Evolutionary conservation across 495 filamentous ascomycete species (phyloP), one percentile per base, ranked within the genome.

Genomic region (Lepraria neglecta): DNA sequence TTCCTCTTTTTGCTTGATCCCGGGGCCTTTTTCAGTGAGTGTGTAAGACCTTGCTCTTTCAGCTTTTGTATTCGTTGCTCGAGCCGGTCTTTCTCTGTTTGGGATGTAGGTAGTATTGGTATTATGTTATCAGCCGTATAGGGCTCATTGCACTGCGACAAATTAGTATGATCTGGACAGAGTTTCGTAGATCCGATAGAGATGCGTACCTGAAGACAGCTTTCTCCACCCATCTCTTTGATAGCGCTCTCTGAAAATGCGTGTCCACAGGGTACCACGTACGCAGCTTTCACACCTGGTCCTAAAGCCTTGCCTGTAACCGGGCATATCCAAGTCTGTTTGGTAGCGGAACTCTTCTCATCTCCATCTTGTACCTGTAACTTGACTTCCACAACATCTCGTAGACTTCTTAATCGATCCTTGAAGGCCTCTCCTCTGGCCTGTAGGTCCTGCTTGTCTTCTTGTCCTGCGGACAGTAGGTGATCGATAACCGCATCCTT

Each of bases 251-350:
- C 90, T 3, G 88, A 84, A 72, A 97, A 97, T 1, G 89, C 95
- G 80, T 97, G 95, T 2, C 94, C 94, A 68, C 94, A 98, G 0
- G 94, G 94, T 17, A 97, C 90, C 6, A 98, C 68, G 71, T 97
- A 98, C 19, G 95, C 90, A 11, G 89, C 77, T 74, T 85, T 91
- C 17, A 87, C 85, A 12, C 78, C 81, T 0, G 91, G 82, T 2
- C 95, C 95, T 52, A 98, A 73, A 70, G 87, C 82, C 72, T 95
- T 95, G 47, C 84, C 81, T n/a, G 89, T 91, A 28, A 97, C 80
- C 1, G 92, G 92, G 69, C 94, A 98, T 21, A 90, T 80, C 80
- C 87, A 92, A n/a, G 19, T 54, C 44, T 62, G 54, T 24, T 15
- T 38, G 0, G 51, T 21, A 6, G 31, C 17, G 17, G 31, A 21